Evolutionary conservation across 345 rosid genomes (phyloP).

Genomic region (Eucalyptus microcorys): DNA sequence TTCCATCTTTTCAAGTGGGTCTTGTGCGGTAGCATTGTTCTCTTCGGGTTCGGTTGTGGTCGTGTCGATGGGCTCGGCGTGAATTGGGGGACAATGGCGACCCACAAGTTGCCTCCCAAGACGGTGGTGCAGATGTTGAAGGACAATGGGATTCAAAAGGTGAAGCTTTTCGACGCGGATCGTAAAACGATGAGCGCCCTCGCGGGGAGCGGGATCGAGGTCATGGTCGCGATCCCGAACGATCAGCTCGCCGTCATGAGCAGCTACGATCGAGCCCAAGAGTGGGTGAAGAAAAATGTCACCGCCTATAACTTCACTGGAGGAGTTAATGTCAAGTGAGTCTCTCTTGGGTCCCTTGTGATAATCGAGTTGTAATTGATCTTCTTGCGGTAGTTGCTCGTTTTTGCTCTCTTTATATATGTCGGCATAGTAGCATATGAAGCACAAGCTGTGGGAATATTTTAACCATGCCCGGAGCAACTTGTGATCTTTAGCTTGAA

Average conservation of each 20-base stretch:
- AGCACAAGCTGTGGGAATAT: background rate
- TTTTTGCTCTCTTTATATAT: background rate
- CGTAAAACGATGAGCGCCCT: constrained; percentile 9
- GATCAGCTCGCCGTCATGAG: background rate
- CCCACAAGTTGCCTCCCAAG: constrained; percentile 17
- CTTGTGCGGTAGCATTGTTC: background rate
- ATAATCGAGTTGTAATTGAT: background rate
- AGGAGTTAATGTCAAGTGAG: constrained; percentile 8
- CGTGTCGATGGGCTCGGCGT: constrained; percentile 3
- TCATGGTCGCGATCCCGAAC: constrained; percentile 23
- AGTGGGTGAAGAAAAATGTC: constrained; percentile 8
- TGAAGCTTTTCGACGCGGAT: constrained; percentile 33
- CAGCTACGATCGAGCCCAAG: background rate
- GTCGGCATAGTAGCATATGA: background rate
- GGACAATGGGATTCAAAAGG: constrained; percentile 22
- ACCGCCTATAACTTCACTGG: background rate
- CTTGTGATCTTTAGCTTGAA: background rate
- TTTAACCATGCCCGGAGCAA: background rate
- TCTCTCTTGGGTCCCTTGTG: background rate
- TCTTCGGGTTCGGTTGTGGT: background rate
- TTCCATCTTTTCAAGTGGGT: background rate
- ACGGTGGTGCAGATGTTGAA: constrained; percentile 18
- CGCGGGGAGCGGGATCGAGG: constrained; percentile 28
- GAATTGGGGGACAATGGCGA: constrained; percentile 35
- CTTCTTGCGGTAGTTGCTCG: background rate